Evolutionary conservation across 176 grass and related monocot genomes (phyloP), one percentile per base, ranked within the genome.

Genomic region (Juncus effusus): DNA sequence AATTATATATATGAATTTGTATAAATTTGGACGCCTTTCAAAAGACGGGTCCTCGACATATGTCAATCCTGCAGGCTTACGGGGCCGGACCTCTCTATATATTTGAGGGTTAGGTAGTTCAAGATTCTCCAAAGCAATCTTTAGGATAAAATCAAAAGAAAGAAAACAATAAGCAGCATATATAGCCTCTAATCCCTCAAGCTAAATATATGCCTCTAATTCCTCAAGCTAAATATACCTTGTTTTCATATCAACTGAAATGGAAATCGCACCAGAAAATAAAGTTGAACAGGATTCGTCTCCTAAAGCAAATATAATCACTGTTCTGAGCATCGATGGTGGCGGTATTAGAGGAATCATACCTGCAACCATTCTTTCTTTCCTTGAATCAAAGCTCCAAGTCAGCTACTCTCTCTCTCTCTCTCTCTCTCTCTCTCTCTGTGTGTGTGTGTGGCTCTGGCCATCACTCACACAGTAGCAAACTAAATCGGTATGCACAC

Each of bases 271-370:
- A 16, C 47, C 12, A 16, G 11, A 14, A 13, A 5, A 14, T 38
- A 11, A 5, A 60, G 7, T 7, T 13, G 38, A 10, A 8, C 38
- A 5, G 11, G 53, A 3, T 38, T 55, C 82, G 42, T 58, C 81
- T 13, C 69, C 78, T 8, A 72, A 76, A 79, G 78, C 63, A 2
- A 61, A 67, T 69, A 60, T 93, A 16, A 11, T 85, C 40, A 85
- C 82, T 0, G 79, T 88, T 10, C 78, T 93, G 14, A 93, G 85
- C 73, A 85, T 93, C 19, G 89, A 93, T 5, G 89, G 89, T 2
- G 89, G 89, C 2, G 85, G 89, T 3, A 28, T 93, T n/a, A 79
- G 89, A 16, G 89, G 89, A 7, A 86, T 93, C 81, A 93, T 93
- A n/a, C 89, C 89, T 1, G 89, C 79, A 54, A 74, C 67, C 40